Conservation (phyloP, 805 yeast species). For the Teunomyces tritomae region DNA sequence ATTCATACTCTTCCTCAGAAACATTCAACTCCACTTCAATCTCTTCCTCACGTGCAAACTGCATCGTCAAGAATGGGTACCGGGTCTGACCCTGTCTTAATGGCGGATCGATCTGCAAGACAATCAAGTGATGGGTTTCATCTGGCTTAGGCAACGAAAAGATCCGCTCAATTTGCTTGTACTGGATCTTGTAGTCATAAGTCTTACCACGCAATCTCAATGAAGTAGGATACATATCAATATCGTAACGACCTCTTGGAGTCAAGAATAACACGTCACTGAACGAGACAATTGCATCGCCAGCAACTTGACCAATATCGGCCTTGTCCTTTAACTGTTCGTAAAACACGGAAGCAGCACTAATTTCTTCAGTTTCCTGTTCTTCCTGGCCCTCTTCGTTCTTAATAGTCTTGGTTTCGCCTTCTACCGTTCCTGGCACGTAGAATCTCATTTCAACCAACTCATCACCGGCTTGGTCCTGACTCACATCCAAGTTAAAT, state of each 20-base stretch:
- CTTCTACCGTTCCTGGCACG: conserved; percentile 80
- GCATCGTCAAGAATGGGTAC: conserved; percentile 87
- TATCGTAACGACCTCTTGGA: conserved; percentile 98
- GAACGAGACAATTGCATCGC: conserved; percentile 92
- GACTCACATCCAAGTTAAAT: conserved; percentile 58
- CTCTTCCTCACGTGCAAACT: conserved; percentile 87
- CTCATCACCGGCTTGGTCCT: conserved; percentile 85
- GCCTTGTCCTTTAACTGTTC: conserved; percentile 92
- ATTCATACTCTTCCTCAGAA: conserved; percentile 75
- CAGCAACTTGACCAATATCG: conserved; percentile 89
- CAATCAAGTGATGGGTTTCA: conserved; percentile 82
- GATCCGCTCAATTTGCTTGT: conserved; percentile 83
- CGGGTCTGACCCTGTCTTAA: conserved; percentile 97
- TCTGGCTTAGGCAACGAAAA: conserved; percentile 94
- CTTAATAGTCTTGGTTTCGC: conserved; percentile 34
- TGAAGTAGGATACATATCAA: conserved; percentile 85
- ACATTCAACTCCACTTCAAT: conserved; percentile 85
- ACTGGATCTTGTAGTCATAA: conserved; percentile 93
- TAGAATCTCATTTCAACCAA: conserved; percentile 91
- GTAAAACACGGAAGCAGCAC: conserved; percentile 81
- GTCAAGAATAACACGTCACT: conserved; percentile 88
- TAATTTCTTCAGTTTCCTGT: conserved; percentile 40
- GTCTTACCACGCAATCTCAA: conserved; percentile 95
- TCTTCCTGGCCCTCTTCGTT: conserved; percentile 20
- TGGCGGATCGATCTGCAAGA: conserved; percentile 94